Conservation (phyloP, 2,329 filamentous ascomycete genomes). For the Aspergillus novoparasiticus region DNA sequence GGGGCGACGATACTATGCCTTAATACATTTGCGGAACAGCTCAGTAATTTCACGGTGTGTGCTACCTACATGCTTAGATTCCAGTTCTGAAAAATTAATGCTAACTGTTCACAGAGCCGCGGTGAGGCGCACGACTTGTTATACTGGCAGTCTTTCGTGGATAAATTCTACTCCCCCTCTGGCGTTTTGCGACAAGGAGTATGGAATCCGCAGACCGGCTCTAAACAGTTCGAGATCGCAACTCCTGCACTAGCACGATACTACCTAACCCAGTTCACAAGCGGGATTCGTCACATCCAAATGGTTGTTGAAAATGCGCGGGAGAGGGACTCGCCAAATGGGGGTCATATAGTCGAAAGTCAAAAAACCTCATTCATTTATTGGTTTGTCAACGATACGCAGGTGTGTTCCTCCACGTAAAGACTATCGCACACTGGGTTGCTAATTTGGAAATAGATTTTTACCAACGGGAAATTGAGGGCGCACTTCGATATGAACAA, state of each 20-base stretch:
- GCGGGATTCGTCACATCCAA: slow-evolving; percentile 82
- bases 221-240: slow-evolving; percentile 85
- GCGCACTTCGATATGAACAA: slow-evolving; percentile 78
- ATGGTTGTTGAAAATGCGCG: slow-evolving; percentile 73
- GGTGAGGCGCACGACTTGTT: slow-evolving; percentile 68
- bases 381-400: slow-evolving; percentile 81
- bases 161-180: slow-evolving; percentile 75
- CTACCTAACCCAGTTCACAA: slow-evolving; percentile 86
- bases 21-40: slow-evolving; percentile 58
- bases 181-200: slow-evolving; percentile 78
- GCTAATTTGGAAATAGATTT: slow-evolving; percentile 55
- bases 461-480: slow-evolving; percentile 74
- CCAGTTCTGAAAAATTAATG: neutral
- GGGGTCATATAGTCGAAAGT: slow-evolving; percentile 75
- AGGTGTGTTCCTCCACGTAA: slow-evolving; percentile 59
- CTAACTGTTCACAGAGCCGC: slow-evolving; percentile 46
- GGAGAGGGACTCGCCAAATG: slow-evolving; percentile 61
- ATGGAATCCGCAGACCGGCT: slow-evolving; percentile 54
- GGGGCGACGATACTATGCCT: slow-evolving; percentile 55
- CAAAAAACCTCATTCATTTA: slow-evolving; percentile 79
- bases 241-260: slow-evolving; percentile 82
- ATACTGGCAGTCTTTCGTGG: slow-evolving; percentile 80
- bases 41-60: slow-evolving; percentile 62
- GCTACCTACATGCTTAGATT: neutral
- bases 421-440: neutral